Evolutionary conservation across 169 alveolate genomes (phyloP).

Genomic region (Plasmodium vivax): DNA sequence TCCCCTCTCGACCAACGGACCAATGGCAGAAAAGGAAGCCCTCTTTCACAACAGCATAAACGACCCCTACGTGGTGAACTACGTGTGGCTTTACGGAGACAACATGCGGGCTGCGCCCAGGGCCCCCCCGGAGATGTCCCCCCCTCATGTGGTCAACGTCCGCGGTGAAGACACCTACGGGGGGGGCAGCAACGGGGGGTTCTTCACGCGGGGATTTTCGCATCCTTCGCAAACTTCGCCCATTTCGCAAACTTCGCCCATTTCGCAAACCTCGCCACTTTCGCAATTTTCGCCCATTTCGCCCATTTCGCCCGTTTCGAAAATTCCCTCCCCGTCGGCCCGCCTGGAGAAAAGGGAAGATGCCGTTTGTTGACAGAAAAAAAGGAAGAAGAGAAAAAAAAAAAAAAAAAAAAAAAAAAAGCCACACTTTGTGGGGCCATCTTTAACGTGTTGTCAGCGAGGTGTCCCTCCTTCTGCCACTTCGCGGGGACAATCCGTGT

Average conservation of each 20-base stretch:
- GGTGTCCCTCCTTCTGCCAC: not conserved
- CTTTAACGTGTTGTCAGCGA: not conserved
- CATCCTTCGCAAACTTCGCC: not conserved
- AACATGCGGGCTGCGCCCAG: not conserved
- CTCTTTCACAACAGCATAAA: slow-evolving; percentile 41
- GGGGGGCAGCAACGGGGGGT: not conserved
- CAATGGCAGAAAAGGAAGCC: slow-evolving; percentile 32
- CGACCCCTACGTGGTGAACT: slow-evolving; percentile 67
- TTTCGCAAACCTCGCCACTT: not conserved
- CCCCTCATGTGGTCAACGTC: not conserved
- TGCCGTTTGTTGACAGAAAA: not conserved
- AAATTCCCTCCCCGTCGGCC: not conserved
- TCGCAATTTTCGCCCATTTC: not conserved
- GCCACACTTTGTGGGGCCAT: not conserved
- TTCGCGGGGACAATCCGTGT: not conserved
- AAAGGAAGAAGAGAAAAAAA: not conserved
- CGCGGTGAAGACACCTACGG: not conserved
- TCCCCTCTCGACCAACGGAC: not conserved
- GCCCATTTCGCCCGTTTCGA: not conserved
- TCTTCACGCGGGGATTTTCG: not conserved
- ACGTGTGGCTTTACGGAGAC: slow-evolving; percentile 49
- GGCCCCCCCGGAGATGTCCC: not conserved
- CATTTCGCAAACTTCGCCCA: not conserved
- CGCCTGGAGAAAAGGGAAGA: not conserved
- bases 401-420: not conserved